A percentile compares a stretch with the other conserved stretches of the same genome.
Conservation (phyloP, 139 green algal genomes). For the Closterium sp. region DNA sequence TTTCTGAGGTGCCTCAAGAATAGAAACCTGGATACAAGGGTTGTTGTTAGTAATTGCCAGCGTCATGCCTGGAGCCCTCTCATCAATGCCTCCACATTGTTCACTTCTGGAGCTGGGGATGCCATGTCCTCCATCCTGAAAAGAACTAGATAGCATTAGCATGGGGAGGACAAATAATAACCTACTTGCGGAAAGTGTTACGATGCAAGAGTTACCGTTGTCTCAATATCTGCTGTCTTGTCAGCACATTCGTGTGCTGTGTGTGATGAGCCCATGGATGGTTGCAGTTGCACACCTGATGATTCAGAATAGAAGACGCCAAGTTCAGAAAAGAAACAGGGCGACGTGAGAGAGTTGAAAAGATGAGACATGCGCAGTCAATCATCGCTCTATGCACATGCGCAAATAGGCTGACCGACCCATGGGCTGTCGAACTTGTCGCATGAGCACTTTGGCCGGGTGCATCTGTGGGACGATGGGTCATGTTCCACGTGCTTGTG, state of each 20-base stretch:
- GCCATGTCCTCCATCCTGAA: background rate
- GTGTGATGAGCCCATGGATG: constrained; percentile 16
- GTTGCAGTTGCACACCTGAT: constrained; percentile 33
- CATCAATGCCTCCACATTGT: background rate
- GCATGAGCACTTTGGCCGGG: constrained; percentile 16
- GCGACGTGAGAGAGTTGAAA: background rate
- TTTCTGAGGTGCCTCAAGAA: too few relatives aligned
- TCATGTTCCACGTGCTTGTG: constrained; percentile 31
- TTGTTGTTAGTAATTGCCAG: too few relatives aligned
- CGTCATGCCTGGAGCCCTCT: background rate
- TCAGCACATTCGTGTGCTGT: background rate
- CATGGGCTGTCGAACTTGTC: constrained; percentile 24
- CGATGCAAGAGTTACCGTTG: background rate
- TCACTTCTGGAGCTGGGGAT: background rate
- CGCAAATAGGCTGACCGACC: background rate
- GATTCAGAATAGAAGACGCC: background rate
- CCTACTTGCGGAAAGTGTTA: background rate
- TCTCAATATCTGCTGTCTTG: background rate
- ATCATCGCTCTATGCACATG: too few relatives aligned
- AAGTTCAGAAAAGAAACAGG: background rate
- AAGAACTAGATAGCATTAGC: background rate
- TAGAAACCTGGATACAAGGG: too few relatives aligned
- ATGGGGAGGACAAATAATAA: too few relatives aligned
- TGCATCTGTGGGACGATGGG: constrained; percentile 11
- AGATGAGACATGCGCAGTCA: too few relatives aligned